Percentiles rank a stretch among this genome's conserved stretches.
These are phyloP conservation scores for Fusarium sulawesiense DNA, from an alignment of 2,329 filamentous ascomycete species.

Conservation along the genomic window DNA sequence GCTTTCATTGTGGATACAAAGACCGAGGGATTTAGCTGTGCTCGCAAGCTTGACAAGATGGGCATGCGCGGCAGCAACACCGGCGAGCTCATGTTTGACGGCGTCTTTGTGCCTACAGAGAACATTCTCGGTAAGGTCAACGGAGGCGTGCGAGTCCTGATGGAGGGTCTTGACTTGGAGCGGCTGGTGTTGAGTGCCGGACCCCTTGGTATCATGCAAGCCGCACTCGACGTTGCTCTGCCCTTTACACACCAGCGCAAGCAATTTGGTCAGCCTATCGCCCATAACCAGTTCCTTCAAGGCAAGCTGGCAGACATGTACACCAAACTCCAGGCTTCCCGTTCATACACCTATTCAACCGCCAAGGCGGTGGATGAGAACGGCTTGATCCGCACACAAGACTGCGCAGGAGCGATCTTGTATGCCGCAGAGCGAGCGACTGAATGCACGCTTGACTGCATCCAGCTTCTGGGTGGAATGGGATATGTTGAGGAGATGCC, in stretches of 20 bases:
- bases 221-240: constrained; percentile 83
- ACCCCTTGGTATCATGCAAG: constrained; percentile 94
- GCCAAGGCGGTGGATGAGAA: constrained; percentile 83
- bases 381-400: constrained; percentile 80
- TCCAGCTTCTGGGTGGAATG: constrained; percentile 94
- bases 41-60: constrained; percentile 95
- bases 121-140: constrained; percentile 85
- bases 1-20: constrained; percentile 87
- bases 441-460: constrained; percentile 85
- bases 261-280: constrained; percentile 89
- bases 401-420: constrained; percentile 93
- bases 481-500: constrained; percentile 97
- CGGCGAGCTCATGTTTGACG: constrained; percentile 90
- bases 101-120: constrained; percentile 86
- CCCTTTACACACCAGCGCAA: constrained; percentile 90
- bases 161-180: constrained; percentile 96
- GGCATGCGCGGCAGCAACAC: constrained; percentile 98
- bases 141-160: constrained; percentile 87
- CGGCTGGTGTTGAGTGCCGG: constrained; percentile 91
- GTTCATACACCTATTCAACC: constrained; percentile 88
- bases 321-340: constrained; percentile 85
- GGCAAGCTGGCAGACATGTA: constrained; percentile 97
- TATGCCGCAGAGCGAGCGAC: constrained; percentile 93
- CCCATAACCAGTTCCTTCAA: constrained; percentile 92
- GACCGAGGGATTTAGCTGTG: constrained; percentile 81